Conservation (phyloP, 345 rosid genomes). For the Sonneratia caseolaris region DNA sequence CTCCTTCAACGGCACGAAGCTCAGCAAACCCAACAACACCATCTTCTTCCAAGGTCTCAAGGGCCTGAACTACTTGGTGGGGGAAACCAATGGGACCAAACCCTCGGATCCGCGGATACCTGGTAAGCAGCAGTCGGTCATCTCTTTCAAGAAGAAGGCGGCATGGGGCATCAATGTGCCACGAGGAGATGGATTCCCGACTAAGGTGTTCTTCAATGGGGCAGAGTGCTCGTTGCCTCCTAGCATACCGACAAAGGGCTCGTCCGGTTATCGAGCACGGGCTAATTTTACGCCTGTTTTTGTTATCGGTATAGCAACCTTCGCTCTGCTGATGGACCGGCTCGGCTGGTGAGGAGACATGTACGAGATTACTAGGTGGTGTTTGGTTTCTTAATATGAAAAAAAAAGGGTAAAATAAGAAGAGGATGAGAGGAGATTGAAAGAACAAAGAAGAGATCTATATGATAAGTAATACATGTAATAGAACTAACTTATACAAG, state of each 20-base stretch:
- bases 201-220: conserved; percentile 66
- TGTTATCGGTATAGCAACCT: conserved; percentile 21
- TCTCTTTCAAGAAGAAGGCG: conserved; percentile 58
- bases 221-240: conserved; percentile 87
- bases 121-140: conserved; percentile 85
- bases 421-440: conserved; percentile 8
- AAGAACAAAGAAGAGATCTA: background rate
- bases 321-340: conserved; percentile 29
- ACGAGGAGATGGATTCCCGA: conserved; percentile 70
- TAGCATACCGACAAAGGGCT: conserved; percentile 32
- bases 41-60: conserved; percentile 58
- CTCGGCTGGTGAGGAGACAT: conserved; percentile 2
- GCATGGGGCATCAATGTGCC: conserved; percentile 35
- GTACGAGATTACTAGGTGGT: background rate
- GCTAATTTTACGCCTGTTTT: conserved; percentile 18
- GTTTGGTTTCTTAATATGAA: conserved; percentile 2
- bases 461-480: background rate
- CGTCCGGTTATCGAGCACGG: conserved; percentile 22
- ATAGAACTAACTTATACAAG: background rate
- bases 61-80: conserved; percentile 61
- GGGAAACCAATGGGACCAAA: conserved; percentile 44
- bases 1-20: conserved; percentile 72
- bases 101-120: conserved; percentile 49
- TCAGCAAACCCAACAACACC: conserved; percentile 34
- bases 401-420: background rate